Base-by-base conservation (phyloP, 805 yeast genomes). In the Pichia paraexigua region DNA sequence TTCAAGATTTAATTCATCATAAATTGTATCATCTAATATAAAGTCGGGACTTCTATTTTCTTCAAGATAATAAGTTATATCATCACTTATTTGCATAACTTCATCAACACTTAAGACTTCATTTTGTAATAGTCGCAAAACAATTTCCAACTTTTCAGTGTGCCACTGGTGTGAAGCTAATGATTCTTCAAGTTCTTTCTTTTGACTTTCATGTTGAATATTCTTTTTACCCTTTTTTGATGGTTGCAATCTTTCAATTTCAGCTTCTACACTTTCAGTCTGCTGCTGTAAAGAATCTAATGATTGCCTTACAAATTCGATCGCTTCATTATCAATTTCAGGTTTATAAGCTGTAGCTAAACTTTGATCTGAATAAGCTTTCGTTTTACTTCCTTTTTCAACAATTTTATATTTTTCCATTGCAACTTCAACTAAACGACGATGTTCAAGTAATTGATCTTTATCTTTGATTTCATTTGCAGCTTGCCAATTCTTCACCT, bases 41-140 rank as follows among this genome's bases (percentile, higher is more conserved):
- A 91, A 94, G 63, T 94, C 98, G 9, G 84, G 94, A 51, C 87
- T 96, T 68, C 86, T 94, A 64, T 94, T 94, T 61, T 87, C 87
- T 59, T 94, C 98, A 40, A 94, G 89, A 66, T 89, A 92, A 68
- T 94, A 92, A 57, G 80, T 85, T 68, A 94, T 83, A 67, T 94
- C 98, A 46, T 94, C 99, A 64, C 85, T 83, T 53, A 90, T 79
- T 28, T 74, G 81, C 64, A 84, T 81, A 9, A 94, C 81, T 32
- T 79, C 77, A 22, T 87, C 95, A 2, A 91, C 82, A 32, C 83
- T 86, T 58, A 94, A 70, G 27, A 79, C 82, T 56, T 86, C 91
- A 65, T 84, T 87, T 56, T 88, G 96, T 49, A 94, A 68, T 62
- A 84, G 72, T 56, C 90, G 77, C 57, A 90, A 70, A 39, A 91